Base-by-base conservation (phyloP, 495 filamentous ascomycete species). In the Aspergillus panamensis region DNA sequence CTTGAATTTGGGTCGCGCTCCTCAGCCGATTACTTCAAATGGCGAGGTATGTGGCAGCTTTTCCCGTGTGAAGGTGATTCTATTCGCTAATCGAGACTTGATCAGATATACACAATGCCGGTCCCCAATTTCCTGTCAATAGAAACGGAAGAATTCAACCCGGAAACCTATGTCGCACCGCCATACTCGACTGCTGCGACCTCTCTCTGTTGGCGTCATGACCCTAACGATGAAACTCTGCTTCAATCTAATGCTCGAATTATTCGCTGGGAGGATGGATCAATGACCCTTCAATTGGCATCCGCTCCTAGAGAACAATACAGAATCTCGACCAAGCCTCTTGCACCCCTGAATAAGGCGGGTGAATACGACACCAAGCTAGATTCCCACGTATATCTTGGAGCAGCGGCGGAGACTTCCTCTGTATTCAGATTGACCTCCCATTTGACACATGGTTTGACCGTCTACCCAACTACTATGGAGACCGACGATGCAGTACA, bases 181-280 rank as follows among this genome's bases (percentile, higher is more conserved):
- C 76, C 86, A 21, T 89, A 82, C 68, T 77, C 80, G 32, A 84
- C 82, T 17, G 87, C 87, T 10, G 81, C 84, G 13, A 86, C 81
- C 16, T 87, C 86, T 12, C 73, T 89, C 21, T 87, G 86, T 64
- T 88, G 87, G 84, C 82, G 88, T 51, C 80, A 81, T 60, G 82
- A 86, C 43, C 86, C 86, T n/a, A 78, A 76, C 10, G 73, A 88
- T 55, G 77, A 80, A 7, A 62, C 69, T 12, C 69, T 81, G 35
- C 73, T 91, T 10, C 82, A 88, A 64, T 92, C 88, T 35, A 94
- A 94, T 68, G 81, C 90, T 6, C 83, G 87, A 45, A 75, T 93
- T 29, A 82, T 91, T 55, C 83, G 81, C 58, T 96, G 91, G 91
- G 88, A 87, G 57, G 90, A 96, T 64, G 90, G 90, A 37, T 91